Evolutionary conservation across 441 rosid species (phyloP), one percentile per base, ranked within the genome.

Genomic region (Eruca vesicaria): DNA sequence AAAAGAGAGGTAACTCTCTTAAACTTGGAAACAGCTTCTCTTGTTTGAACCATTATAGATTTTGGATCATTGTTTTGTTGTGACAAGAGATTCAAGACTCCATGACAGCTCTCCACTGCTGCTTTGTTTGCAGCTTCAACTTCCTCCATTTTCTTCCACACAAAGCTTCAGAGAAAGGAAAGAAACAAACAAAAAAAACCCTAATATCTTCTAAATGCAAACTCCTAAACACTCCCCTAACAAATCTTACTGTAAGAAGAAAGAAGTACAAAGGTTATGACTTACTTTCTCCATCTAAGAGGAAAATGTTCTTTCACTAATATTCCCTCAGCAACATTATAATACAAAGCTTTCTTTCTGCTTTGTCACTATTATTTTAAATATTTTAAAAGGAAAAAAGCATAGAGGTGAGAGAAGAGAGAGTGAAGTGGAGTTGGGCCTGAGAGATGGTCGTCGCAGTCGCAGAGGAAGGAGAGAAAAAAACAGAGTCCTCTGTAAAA

Each of bases 81-180:
- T 72, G 87, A 82, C 57, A 85, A 58, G 36, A 82, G 26, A 23
- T 23, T 23, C 26, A 23, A 23, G 26, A 23, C 26, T 23, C 26
- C 3, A 23, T 23, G 26, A 71, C 87, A 85, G 81, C 87, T 87
- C 63, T 82, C 83, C 26, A 87, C 79, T 45, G 89, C 89, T 74
- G 74, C 83, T 70, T 76, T 87, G 82, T 81, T 85, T 14, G 89
- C 87, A 74, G 81, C 82, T 77, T 85, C 89, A 53, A 81, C 76
- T 72, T 76, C 85, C 71, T 85, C 87, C 89, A 87, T 87, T 31
- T 73, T 21, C 72, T 60, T 16, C 31, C 61, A 20, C 50, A 35
- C 20, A 48, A 33, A 66, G 69, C 48, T 65, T 65, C 19, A 65
- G 56, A 64, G 19, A 16, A 41, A 41, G 19, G 48, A 41, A 41